Base-by-base conservation (phyloP, 1,284 basidiomycete species). In the Rhodotorula glutinis region DNA sequence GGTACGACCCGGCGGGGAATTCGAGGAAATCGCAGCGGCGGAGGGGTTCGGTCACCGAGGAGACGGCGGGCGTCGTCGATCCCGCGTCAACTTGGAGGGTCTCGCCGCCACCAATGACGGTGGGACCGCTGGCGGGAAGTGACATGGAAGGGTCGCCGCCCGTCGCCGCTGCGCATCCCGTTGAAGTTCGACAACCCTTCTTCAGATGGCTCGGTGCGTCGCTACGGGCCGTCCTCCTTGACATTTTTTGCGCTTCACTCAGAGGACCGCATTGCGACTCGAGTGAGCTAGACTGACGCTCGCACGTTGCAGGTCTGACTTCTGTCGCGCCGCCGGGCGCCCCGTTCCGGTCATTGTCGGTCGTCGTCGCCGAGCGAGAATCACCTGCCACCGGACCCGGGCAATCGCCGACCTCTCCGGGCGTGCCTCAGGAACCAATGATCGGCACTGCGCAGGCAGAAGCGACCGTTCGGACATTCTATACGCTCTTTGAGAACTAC, bases 171-270 rank as follows among this genome's bases (percentile, higher is more conserved):
- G 46, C 21, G 17, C 47, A 30, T 29, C 40, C 58, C 8, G 23
- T 46, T 14, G 41, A 46, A 17, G 43, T 62, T 16, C 49, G 46
- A 21, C 60, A 62, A 38, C 60, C 60, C 23, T 62, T 53, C 43
- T 62, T 62, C 29, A 53, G 60, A 4, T 62, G 53, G 52, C 53
- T 62, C 14, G 60, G 60, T 54, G 52, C 29, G 57, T 41, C 54
- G 16, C 40, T 43, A 7, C 5, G 33, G 33, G n/a, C n/a, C n/a
- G n/a, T n/a, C n/a, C n/a, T n/a, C n/a, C n/a, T n/a, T n/a, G n/a
- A n/a, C n/a, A n/a, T n/a, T n/a, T n/a, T n/a, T n/a, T n/a, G n/a
- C n/a, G n/a, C n/a, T n/a, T n/a, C n/a, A n/a, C n/a, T n/a, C n/a
- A n/a, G n/a, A n/a, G n/a, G n/a, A n/a, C n/a, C n/a, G n/a, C n/a